Base-by-base conservation (phyloP, 306 rosid genomes). In the Sophora flavescens region DNA sequence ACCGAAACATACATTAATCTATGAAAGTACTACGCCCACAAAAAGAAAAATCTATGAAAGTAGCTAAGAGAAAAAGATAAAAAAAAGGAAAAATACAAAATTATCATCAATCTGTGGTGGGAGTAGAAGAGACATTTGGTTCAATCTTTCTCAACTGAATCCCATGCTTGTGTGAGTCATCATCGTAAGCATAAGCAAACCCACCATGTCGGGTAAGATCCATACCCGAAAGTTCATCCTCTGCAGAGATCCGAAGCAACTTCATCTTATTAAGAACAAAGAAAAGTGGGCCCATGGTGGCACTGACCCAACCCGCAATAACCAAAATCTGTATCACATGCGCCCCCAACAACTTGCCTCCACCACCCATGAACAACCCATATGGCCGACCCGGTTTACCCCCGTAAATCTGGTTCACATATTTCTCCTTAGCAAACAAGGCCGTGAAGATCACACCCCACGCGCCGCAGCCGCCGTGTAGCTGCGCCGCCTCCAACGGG, bases 181-280 rank as follows among this genome's bases (percentile, higher is more conserved):
- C 90, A 3, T 90, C 93, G 0, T 88, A 89, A 0, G 74, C 88
- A 65, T 94, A 94, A 1, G 98, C 98, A 51, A 90, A 90, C 4
- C 98, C 98, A 2, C 98, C 98, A 13, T 94, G 98, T 1, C 98
- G 93, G 81, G 98, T 94, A 82, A 91, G 8, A 81, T 94, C 98
- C 98, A 94, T 91, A 32, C 98, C 98, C 63, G 94, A 93, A 76
- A 90, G 86, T 35, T 94, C 97, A 26, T 94, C 98, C 61, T 90
- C 97, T 0, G 78, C 13, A 0, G 98, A 91, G 51, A 94, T 91
- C 71, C 98, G 75, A 36, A 94, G 64, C 33, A 94, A 76, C 3
- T 89, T 86, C 7, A 94, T 80, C 64, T 89, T 94, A 12, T 85
- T 85, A 8, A 94, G 81, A 8, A 59, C 64, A 22, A 39, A 90